Conservation (phyloP, 495 filamentous ascomycete genomes). For the Neurospora sp. region DNA sequence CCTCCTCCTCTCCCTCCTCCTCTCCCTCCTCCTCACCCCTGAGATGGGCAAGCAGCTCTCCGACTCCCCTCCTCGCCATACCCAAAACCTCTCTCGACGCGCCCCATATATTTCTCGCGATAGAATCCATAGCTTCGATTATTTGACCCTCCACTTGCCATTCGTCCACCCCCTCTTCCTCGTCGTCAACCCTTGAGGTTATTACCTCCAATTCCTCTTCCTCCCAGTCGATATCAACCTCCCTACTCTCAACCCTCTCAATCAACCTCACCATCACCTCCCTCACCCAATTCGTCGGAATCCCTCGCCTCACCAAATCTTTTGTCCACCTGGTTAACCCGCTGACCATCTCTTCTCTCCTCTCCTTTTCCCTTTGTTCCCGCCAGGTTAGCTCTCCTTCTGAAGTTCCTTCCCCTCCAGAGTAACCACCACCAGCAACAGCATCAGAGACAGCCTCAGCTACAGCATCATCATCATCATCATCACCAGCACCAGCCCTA, state of each 20-base stretch:
- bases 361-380: conserved; percentile 6
- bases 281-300: conserved; percentile 24
- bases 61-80: background rate
- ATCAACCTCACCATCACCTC: conserved; percentile 16
- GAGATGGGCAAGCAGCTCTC: background rate
- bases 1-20: background rate
- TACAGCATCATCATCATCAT: background rate
- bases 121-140: background rate
- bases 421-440: conserved; percentile 15
- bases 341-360: conserved; percentile 21
- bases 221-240: background rate
- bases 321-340: conserved; percentile 30
- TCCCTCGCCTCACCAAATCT: conserved; percentile 23
- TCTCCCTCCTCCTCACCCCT: background rate
- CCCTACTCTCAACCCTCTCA: conserved; percentile 2
- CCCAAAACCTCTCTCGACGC: background rate
- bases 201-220: background rate
- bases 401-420: background rate
- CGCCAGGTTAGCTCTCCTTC: conserved; percentile 7
- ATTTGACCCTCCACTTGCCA: background rate
- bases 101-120: background rate
- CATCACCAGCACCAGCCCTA: background rate
- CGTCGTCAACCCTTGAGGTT: background rate
- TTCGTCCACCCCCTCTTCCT: background rate
- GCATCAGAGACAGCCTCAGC: background rate